A percentile compares a stretch with the other conserved stretches of the same genome.
Conservation (phyloP, 2,329 filamentous ascomycete genomes). For the Xylaria arbuscula region DNA sequence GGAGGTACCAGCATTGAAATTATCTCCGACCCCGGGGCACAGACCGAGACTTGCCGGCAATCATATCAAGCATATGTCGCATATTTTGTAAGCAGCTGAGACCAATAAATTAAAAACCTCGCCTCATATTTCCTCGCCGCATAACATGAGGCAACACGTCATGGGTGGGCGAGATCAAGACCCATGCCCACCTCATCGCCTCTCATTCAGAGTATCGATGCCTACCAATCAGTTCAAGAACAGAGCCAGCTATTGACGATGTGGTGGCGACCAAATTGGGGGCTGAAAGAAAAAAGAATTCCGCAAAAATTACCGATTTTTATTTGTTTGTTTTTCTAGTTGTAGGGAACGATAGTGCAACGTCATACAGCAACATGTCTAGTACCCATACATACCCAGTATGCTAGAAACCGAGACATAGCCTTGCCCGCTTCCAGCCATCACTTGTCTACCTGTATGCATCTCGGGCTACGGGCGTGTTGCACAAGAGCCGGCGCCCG, state of each 20-base stretch:
- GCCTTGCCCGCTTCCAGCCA: slow-evolving; percentile 12
- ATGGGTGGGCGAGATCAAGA: neutral
- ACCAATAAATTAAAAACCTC: slow-evolving; percentile 1
- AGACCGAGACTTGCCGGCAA: slow-evolving; percentile 10
- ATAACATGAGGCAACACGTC: slow-evolving; percentile 7
- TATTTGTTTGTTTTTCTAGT: neutral
- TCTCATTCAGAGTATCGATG: slow-evolving; percentile 10
- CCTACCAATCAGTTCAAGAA: slow-evolving; percentile 4
- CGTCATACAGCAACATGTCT: neutral
- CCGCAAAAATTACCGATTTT: neutral
- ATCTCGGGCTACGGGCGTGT: slow-evolving; percentile 20
- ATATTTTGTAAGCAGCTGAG: slow-evolving; percentile 26
- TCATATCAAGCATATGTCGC: neutral
- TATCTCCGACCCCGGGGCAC: slow-evolving; percentile 1
- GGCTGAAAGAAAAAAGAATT: slow-evolving; percentile 6
- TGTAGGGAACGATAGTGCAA: neutral
- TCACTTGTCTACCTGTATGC: neutral
- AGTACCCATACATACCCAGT: neutral
- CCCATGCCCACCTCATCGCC: slow-evolving; percentile 27
- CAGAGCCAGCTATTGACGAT: slow-evolving; percentile 6
- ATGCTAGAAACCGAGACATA: slow-evolving; percentile 3
- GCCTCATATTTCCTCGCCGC: neutral
- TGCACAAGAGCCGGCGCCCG: slow-evolving; percentile 30
- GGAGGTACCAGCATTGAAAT: neutral
- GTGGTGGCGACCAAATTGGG: slow-evolving; percentile 26